A percentile compares a stretch with the other conserved stretches of the same genome.
Conservation (phyloP, 2,329 filamentous ascomycete species). For the Penicillium freii region DNA sequence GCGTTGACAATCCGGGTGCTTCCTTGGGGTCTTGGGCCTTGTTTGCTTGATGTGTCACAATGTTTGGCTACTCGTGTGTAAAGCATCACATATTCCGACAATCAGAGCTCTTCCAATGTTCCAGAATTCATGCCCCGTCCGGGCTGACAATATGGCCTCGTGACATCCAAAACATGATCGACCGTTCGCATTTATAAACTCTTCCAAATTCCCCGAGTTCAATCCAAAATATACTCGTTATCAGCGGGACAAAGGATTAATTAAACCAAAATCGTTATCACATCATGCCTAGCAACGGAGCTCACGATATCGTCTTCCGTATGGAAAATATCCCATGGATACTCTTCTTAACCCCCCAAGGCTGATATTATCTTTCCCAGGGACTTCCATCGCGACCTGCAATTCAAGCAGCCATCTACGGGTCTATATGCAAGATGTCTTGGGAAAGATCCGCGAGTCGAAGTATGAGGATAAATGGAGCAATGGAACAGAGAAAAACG, state of each 20-base stretch:
- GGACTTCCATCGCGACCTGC: neutral
- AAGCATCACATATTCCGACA: neutral
- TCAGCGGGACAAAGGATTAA: no score
- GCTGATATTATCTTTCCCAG: neutral
- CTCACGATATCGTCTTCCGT: neutral
- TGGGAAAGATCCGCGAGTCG: neutral
- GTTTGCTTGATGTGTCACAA: neutral
- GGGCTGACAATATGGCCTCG: neutral
- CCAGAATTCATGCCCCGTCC: neutral
- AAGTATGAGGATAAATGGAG: neutral
- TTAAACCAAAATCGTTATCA: neutral
- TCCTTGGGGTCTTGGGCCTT: neutral
- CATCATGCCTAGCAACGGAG: neutral
- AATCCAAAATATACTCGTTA: neutral
- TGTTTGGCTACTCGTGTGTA: neutral
- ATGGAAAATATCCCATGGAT: neutral
- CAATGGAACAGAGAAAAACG: neutral
- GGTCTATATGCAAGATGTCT: neutral
- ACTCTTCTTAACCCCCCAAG: neutral
- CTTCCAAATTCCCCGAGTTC: neutral
- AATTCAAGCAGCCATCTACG: neutral
- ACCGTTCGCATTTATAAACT: neutral
- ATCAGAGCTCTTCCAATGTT: neutral
- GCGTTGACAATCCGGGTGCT: neutral
- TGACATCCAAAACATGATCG: neutral